Evolutionary conservation across 176 grass and related monocot genomes (phyloP), one percentile per base, ranked within the genome.

Genomic region (Hyparrhenia diplandra): DNA sequence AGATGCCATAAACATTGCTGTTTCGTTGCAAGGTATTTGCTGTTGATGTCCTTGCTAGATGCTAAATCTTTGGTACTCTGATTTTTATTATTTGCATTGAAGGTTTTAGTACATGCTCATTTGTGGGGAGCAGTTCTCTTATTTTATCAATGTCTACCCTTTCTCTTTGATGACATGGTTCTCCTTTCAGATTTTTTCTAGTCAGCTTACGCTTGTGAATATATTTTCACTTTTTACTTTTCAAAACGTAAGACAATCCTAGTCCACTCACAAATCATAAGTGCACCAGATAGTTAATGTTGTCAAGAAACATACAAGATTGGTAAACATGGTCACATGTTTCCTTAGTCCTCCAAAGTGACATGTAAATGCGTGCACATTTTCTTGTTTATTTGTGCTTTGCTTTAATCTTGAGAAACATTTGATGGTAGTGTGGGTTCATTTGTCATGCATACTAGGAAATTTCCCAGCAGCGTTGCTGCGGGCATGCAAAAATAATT

Each of bases 1-100:
- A 54, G 95, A 98, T 78, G 95, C 95, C 55, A 91, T 98, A 64
- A 98, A 98, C 63, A 88, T 98, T 54, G 95, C 95, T 84, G 92
- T 98, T 98, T 89, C 90, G 90, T 80, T 98, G 92, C 88, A 98
- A 98, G 95, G 92, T 97, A 73, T 79, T 67, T 74, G 55, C 65
- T 67, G 20, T 66, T 74, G 3, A 68, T 62, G 5, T 25, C 27
- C 55, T 46, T 73, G 23, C 16, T 68, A 46, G 43, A 65, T 79
- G 66, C 45, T 71, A 71, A 28, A 10, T 28, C 25, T n/a, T 46
- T 25, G 14, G 13, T 28, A 46, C 13, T 46, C 24, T 46, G 24
- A 28, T 46, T 14, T 71, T 71, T 71, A 13, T 61, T 61, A 10
- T 57, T 23, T 6, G 2, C 23, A 55, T 21, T 55, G 51, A 55